Base-by-base conservation (phyloP, 2,329 filamentous ascomycete species). In the Pseudogymnoascus sp. region DNA sequence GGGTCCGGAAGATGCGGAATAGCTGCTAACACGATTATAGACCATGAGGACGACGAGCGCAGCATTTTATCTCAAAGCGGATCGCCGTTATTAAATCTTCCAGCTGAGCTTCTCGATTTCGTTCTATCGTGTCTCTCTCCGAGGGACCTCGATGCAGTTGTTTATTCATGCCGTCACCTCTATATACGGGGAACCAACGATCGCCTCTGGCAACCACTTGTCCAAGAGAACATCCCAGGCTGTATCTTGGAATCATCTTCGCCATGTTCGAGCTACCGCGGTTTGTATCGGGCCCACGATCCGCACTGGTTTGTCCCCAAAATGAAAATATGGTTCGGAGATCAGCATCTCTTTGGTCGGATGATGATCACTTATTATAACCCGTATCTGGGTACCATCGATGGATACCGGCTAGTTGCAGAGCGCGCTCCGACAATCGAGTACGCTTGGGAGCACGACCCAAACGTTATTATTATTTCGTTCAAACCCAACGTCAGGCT, bases 321-420 rank as follows among this genome's bases (percentile, higher is more conserved):
- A 61, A 81, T 90, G 72, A 93, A 90, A 74, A 79, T 97, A 67
- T 97, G 93, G 93, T 93, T 96, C 71, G 84, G 86, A 64, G 91
- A 96, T 74, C 82, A 80, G 1, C 82, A 87, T 31, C 81, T 91
- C 59, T 87, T 83, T 1, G 93, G 93, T 0, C 89, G 89, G 72
- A 75, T 96, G 44, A 81, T 96, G 25, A 71, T 96, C 40, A 82
- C 83, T n/a, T 86, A 89, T 11, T 97, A 92, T 71, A 86, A 96
- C 72, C 83, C 86, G 53, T 77, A 83, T 3, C 81, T 84, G 46
- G 89, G 88, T 14, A 87, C 86, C 69, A 96, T 97, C 63, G 90
- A 95, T 75, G 91, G 85, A 2, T 91, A 93, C 72, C 84, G 88
- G 14, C 77, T 97, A 14, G 78, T 93, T 3, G 90, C 89, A 1